These are phyloP conservation scores for Fusarium sp. DNA, from an alignment of 2,329 filamentous ascomycete genomes.

Conservation along the genomic window DNA sequence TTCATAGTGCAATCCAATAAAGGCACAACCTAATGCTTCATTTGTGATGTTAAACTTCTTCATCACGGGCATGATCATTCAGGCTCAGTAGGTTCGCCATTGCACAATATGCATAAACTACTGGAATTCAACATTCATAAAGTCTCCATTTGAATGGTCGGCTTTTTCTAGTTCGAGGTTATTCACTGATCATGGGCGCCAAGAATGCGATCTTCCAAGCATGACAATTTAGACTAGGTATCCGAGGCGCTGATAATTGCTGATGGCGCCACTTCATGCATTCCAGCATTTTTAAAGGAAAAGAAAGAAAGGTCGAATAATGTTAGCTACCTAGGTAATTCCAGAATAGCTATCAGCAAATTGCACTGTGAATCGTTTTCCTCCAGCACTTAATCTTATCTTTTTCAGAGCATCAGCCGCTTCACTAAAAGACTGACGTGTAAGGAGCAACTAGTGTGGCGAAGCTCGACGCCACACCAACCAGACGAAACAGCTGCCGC, in stretches of 20 bases:
- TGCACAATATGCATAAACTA: neutral
- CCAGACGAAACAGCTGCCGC: constrained; percentile 43
- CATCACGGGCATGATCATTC: neutral
- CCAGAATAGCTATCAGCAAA: neutral
- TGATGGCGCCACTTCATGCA: neutral
- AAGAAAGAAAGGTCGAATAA: neutral
- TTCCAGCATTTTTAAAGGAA: neutral
- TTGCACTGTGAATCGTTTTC: neutral
- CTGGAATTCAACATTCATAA: neutral
- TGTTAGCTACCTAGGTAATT: neutral
- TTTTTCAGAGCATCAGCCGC: neutral
- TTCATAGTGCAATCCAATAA: neutral
- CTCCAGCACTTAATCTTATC: neutral
- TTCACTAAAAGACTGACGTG: constrained; percentile 1
- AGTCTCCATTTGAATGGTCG: neutral
- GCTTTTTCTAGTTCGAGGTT: neutral
- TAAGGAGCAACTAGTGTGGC: constrained; percentile 37
- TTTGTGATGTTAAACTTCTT: neutral
- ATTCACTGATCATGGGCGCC: neutral
- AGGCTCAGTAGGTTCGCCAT: neutral
- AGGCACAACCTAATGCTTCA: neutral
- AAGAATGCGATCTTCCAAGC: neutral
- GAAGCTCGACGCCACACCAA: constrained; percentile 39
- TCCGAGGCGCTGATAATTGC: neutral
- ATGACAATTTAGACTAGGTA: neutral